Evolutionary conservation across 805 yeast species (phyloP).

Genomic region (Saturnispora zaruensis): DNA sequence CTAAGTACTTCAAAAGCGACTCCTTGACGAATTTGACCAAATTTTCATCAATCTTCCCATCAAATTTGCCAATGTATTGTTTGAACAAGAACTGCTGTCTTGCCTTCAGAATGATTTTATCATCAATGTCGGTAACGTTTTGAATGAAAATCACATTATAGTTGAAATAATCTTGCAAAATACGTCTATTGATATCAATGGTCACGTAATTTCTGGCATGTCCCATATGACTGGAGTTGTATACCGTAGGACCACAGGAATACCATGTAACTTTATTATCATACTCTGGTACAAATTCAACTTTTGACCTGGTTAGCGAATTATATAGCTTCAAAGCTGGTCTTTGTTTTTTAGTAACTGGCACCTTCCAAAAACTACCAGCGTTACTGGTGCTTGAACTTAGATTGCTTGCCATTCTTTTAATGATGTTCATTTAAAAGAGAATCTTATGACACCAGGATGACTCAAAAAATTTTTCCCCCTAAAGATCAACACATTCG

Average conservation of each 20-base stretch:
- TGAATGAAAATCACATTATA: constrained; percentile 84
- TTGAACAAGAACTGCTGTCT: constrained; percentile 80
- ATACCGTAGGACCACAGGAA: constrained; percentile 97
- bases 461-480: not conserved
- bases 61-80: constrained; percentile 35
- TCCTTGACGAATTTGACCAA: constrained; percentile 32
- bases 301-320: constrained; percentile 75
- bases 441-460: not conserved
- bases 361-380: constrained; percentile 23
- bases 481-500: not conserved
- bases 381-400: not conserved
- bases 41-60: constrained; percentile 25
- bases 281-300: constrained; percentile 61
- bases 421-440: constrained; percentile 5
- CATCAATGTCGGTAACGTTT: constrained; percentile 98
- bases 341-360: constrained; percentile 15
- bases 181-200: constrained; percentile 85
- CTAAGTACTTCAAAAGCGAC: constrained; percentile 43
- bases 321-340: constrained; percentile 63
- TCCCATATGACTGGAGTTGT: constrained; percentile 95
- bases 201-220: constrained; percentile 97
- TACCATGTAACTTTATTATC: constrained; percentile 80
- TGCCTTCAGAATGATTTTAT: constrained; percentile 90
- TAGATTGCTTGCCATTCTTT: constrained; percentile 4
- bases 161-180: constrained; percentile 85